Evolutionary conservation across 305 asterid genomes (phyloP).

Genomic region (Stenogyne calaminthoides): DNA sequence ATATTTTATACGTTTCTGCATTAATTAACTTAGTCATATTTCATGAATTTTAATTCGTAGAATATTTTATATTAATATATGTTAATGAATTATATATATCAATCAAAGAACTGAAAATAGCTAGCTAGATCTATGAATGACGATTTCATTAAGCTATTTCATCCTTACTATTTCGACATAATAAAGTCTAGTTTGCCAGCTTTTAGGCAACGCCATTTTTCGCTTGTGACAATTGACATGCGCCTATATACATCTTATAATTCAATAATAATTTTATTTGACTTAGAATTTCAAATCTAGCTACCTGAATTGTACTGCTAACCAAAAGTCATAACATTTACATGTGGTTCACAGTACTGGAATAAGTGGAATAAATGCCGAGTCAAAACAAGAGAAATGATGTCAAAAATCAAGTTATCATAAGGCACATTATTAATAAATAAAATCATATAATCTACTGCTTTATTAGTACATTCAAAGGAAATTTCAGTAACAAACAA

Average conservation of each 20-base stretch:
- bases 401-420: neutral
- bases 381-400: neutral
- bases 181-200: constrained; percentile 27
- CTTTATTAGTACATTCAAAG: too few relatives aligned
- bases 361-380: neutral
- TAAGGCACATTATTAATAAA: neutral
- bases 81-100: too few relatives aligned
- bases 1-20: too few relatives aligned
- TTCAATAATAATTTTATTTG: constrained; percentile 16
- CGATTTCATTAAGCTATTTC: too few relatives aligned
- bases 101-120: too few relatives aligned
- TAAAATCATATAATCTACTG: too few relatives aligned
- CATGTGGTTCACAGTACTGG: neutral
- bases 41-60: too few relatives aligned
- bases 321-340: constrained; percentile 13
- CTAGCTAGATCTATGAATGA: too few relatives aligned
- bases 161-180: too few relatives aligned
- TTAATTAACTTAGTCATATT: too few relatives aligned
- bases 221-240: neutral
- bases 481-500: neutral
- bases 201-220: neutral
- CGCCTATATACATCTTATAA: neutral
- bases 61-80: too few relatives aligned
- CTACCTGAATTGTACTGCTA: constrained; percentile 1
- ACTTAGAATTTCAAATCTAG: constrained; percentile 4